A percentile compares a stretch with the other conserved stretches of the same genome.
Conservation (phyloP, 495 filamentous ascomycete genomes). For the Aspergillus leporis region DNA sequence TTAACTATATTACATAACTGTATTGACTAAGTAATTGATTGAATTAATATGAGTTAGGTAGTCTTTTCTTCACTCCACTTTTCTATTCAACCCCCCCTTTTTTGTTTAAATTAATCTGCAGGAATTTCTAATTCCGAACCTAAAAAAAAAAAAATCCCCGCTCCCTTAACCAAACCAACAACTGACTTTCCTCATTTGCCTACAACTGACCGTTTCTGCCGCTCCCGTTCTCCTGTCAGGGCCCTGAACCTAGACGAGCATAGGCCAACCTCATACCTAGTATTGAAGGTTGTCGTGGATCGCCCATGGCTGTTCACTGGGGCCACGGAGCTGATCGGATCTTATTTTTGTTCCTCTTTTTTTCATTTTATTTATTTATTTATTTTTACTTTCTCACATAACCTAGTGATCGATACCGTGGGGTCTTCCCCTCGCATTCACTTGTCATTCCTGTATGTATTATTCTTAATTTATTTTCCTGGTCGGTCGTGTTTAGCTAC, state of each 20-base stretch:
- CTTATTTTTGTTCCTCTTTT: constrained; percentile 9
- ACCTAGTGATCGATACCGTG: constrained; percentile 9
- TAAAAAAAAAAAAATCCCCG: not conserved
- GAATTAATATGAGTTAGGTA: too few relatives aligned
- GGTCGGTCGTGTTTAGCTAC: not conserved
- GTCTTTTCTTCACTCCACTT: too few relatives aligned
- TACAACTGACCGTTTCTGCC: constrained; percentile 27
- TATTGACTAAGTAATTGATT: not conserved
- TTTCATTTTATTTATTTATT: constrained; percentile 7
- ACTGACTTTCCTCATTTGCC: constrained; percentile 16
- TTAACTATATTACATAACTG: not conserved
- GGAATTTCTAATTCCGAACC: constrained; percentile 21
- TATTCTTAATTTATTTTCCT: constrained; percentile 9
- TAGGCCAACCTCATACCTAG: constrained; percentile 18
- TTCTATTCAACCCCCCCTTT: constrained; percentile 5
- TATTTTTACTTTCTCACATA: constrained; percentile 4
- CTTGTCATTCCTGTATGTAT: not conserved
- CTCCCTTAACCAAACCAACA: not conserved
- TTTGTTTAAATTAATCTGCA: constrained; percentile 1
- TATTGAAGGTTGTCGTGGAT: constrained; percentile 16
- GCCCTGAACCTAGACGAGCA: constrained; percentile 26
- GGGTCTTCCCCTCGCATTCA: constrained; percentile 3
- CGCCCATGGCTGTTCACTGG: constrained; percentile 7
- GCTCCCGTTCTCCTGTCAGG: constrained; percentile 32
- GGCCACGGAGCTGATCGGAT: constrained; percentile 7